Percentiles rank a stretch among this genome's conserved stretches.
These are phyloP conservation scores for Purshia tridentata DNA, from an alignment of 306 rosid genomes.

Conservation along the genomic window DNA sequence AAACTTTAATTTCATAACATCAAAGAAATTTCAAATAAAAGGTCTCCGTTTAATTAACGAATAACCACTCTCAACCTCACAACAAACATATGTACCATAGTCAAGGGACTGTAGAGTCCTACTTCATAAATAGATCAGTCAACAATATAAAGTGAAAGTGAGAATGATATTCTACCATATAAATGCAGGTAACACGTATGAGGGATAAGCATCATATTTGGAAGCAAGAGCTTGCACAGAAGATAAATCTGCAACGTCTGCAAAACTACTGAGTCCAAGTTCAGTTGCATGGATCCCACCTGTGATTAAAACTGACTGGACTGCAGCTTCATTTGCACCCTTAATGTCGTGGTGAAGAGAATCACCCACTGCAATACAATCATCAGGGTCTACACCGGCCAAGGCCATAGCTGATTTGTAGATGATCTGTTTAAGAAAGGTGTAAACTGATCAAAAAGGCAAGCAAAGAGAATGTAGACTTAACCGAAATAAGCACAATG, in stretches of 20 bases:
- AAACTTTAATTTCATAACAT: not conserved
- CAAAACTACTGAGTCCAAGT: constrained; percentile 62
- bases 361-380: constrained; percentile 83
- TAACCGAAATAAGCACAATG: no score
- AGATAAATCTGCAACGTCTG: constrained; percentile 55
- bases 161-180: constrained; percentile 49
- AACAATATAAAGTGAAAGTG: not conserved
- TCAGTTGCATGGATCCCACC: constrained; percentile 83
- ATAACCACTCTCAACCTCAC: not conserved
- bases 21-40: not conserved
- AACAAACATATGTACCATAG: no score
- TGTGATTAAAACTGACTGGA: constrained; percentile 64
- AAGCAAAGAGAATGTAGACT: constrained; percentile 16
- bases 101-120: not conserved
- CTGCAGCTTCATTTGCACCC: constrained; percentile 85
- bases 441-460: constrained; percentile 15
- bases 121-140: not conserved
- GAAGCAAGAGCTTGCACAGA: constrained; percentile 61
- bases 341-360: constrained; percentile 95
- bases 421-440: constrained; percentile 51
- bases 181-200: constrained; percentile 75
- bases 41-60: not conserved
- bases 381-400: constrained; percentile 60
- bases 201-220: constrained; percentile 67
- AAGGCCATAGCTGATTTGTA: constrained; percentile 75